Conservation (phyloP, 1,284 basidiomycete genomes). For the Boletellus dicymbophilus region DNA sequence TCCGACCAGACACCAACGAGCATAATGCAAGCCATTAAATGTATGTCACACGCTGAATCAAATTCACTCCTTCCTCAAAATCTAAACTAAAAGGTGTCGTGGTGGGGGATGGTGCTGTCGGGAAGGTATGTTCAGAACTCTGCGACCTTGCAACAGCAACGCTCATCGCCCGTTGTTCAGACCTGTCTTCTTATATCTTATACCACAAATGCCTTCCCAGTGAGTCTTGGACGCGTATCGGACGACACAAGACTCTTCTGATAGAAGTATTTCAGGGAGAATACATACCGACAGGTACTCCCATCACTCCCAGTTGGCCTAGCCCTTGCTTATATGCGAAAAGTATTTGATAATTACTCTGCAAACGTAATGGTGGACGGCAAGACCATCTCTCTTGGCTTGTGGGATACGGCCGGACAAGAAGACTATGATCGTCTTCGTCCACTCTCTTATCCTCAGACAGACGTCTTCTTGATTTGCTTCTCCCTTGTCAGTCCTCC, state of each 20-base stretch:
- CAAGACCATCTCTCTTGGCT: conserved; percentile 95
- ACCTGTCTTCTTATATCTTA: conserved; percentile 97
- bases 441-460: conserved; percentile 98
- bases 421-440: conserved; percentile 99
- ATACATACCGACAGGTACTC: conserved; percentile 92
- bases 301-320: neutral
- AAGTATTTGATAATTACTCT: conserved; percentile 95
- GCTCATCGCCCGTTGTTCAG: conserved; percentile 44
- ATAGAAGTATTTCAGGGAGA: conserved; percentile 65
- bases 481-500: conserved; percentile 98
- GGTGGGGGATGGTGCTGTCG: conserved; percentile 99
- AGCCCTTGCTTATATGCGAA: conserved; percentile 19
- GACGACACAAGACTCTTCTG: conserved; percentile 19
- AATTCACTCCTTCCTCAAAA: conserved; percentile 28
- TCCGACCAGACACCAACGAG: conserved; percentile 17
- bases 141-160: conserved; percentile 1
- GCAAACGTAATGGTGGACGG: conserved; percentile 98
- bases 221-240: conserved; percentile 43
- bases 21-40: conserved; percentile 74
- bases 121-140: conserved; percentile 71
- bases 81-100: conserved; percentile 76
- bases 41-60: conserved; percentile 36
- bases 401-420: conserved; percentile 99
- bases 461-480: conserved; percentile 99
- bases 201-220: conserved; percentile 95